A percentile compares a stretch with the other conserved stretches of the same genome.
These are phyloP conservation scores for Pyrenophora seminiperda DNA, from an alignment of 2,329 filamentous ascomycete genomes.

Conservation along the genomic window DNA sequence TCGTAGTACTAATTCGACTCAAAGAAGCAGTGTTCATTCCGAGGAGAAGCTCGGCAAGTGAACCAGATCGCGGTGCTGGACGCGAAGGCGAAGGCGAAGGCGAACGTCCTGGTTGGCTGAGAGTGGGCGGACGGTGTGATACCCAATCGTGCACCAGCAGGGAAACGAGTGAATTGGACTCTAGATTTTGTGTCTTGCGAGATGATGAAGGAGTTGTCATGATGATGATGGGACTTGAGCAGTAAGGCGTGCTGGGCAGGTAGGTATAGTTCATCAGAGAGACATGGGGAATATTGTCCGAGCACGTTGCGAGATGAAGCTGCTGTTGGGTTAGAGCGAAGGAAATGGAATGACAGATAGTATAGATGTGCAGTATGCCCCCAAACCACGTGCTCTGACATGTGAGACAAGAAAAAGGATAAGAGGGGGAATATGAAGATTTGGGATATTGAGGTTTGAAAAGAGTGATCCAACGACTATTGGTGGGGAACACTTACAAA, in stretches of 20 bases:
- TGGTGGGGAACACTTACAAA: constrained; percentile 66
- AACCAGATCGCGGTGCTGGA: constrained; percentile 60
- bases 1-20: constrained; percentile 87
- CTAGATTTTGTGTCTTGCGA: constrained; percentile 80
- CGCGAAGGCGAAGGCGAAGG: constrained; percentile 69
- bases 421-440: neutral
- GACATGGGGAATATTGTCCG: constrained; percentile 82
- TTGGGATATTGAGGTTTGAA: neutral
- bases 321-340: constrained; percentile 44
- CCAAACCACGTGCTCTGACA: neutral
- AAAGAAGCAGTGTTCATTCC: constrained; percentile 90
- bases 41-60: constrained; percentile 79
- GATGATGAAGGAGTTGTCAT: constrained; percentile 85
- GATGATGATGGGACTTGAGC: constrained; percentile 72
- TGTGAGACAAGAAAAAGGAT: neutral
- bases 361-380: neutral
- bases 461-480: neutral
- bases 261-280: constrained; percentile 99
- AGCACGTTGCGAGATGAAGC: constrained; percentile 95
- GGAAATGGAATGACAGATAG: neutral
- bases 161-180: constrained; percentile 83
- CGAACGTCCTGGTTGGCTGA: constrained; percentile 57
- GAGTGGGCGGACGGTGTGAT: constrained; percentile 84
- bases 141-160: constrained; percentile 99
- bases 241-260: constrained; percentile 73